phyloP scores from a whole-genome alignment of 306 rosid genomes.

The Malus fusca region DNA sequence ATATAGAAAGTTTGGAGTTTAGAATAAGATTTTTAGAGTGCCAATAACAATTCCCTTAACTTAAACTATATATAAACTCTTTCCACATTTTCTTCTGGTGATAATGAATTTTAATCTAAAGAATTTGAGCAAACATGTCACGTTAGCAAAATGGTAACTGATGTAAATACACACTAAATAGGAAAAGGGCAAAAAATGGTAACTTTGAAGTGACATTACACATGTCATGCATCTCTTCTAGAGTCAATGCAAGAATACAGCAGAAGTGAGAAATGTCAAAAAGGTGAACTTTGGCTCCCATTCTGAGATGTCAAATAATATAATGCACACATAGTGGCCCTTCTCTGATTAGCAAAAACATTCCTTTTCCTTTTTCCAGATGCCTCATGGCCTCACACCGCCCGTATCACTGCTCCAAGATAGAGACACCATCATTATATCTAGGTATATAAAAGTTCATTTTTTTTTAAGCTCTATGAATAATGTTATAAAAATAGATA shows the following conservation, averaged over 20 bases:
- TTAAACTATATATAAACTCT: too few species aligned
- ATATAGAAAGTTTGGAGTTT: too few species aligned
- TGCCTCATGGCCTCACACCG: conserved; percentile 21
- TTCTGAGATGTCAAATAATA: conserved; percentile 21
- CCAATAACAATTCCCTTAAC: too few species aligned
- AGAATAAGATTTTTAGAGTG: too few species aligned
- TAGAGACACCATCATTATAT: conserved; percentile 57
- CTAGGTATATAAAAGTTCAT: conserved; percentile 6
- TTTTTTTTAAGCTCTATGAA: too few species aligned
- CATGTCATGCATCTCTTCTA: conserved; percentile 23
- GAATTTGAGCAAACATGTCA: not conserved
- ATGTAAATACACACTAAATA: not conserved
- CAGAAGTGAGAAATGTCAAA: conserved; percentile 22
- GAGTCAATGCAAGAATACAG: conserved; percentile 44
- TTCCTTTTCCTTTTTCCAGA: conserved; percentile 21
- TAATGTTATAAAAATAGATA: too few species aligned
- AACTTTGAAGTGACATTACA: conserved; percentile 4
- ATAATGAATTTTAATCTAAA: too few species aligned
- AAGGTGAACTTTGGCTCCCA: conserved; percentile 47
- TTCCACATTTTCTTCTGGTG: too few species aligned
- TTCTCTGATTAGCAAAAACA: not conserved
- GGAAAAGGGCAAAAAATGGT: not conserved
- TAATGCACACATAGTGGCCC: conserved; percentile 28
- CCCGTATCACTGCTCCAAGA: conserved; percentile 20
- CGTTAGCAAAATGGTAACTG: not conserved